phyloP scores from a whole-genome alignment of 1,139 yeast species.

The Diutina sp. region DNA sequence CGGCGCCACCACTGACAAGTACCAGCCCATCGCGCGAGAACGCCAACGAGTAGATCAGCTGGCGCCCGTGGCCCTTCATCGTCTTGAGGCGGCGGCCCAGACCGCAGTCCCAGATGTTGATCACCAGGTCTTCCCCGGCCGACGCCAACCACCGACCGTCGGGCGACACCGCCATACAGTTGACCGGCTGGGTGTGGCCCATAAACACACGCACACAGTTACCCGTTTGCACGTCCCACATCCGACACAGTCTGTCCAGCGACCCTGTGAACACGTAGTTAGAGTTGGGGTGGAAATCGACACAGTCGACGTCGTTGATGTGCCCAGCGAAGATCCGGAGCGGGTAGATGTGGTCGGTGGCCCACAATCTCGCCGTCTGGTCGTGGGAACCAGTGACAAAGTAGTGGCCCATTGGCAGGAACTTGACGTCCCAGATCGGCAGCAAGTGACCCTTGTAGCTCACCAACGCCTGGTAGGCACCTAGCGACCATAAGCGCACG shows the following conservation, averaged over 20 bases:
- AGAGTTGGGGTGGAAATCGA: conserved; percentile 92
- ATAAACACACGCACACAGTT: conserved; percentile 85
- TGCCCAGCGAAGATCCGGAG: conserved; percentile 95
- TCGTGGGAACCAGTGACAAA: conserved; percentile 97
- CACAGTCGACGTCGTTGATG: conserved; percentile 90
- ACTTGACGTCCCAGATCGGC: conserved; percentile 95
- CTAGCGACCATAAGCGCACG: conserved; percentile 87
- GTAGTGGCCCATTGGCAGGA: conserved; percentile 92
- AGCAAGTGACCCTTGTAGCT: conserved; percentile 94
- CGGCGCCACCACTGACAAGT: conserved; percentile 87
- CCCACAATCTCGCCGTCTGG: conserved; percentile 96
- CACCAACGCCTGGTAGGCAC: conserved; percentile 79
- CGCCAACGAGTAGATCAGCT: conserved; percentile 73
- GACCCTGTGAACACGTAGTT: conserved; percentile 92
- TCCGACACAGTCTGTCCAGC: conserved; percentile 85
- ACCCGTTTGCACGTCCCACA: conserved; percentile 96
- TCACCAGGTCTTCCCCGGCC: conserved; percentile 87
- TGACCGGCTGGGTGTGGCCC: conserved; percentile 86
- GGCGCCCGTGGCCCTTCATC: conserved; percentile 83
- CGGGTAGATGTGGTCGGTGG: conserved; percentile 95
- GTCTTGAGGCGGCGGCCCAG: conserved; percentile 77
- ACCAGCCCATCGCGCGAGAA: conserved; percentile 85
- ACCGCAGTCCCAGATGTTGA: conserved; percentile 91
- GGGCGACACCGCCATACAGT: conserved; percentile 80
- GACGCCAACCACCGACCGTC: conserved; percentile 96